Percentiles rank a stretch among this genome's conserved stretches.
phyloP scores from a whole-genome alignment of 352 stramenopile genomes.

The Phytophthora vignae region DNA sequence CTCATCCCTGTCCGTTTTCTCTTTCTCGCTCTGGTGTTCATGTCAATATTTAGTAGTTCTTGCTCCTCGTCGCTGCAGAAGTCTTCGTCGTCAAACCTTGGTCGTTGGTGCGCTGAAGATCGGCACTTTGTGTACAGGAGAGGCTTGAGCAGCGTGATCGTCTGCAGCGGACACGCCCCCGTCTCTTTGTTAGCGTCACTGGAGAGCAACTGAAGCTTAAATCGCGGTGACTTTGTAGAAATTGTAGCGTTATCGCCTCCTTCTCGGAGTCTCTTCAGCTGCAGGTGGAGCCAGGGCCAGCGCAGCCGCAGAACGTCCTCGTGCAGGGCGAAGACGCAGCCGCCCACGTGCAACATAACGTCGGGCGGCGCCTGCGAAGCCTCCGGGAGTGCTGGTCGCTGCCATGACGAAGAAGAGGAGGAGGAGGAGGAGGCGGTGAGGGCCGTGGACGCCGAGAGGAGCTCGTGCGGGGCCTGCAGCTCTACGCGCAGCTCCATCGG shows the following conservation, averaged over 20 bases:
- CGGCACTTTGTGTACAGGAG: constrained; percentile 28
- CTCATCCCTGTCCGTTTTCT: constrained; percentile 7
- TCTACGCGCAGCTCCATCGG: constrained; percentile 22
- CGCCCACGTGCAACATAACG: constrained; percentile 55
- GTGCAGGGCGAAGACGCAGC: constrained; percentile 59
- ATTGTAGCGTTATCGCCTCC: background rate
- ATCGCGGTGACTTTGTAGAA: constrained; percentile 1
- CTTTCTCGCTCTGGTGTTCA: constrained; percentile 4
- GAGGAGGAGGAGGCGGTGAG: background rate
- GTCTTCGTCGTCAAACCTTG: background rate
- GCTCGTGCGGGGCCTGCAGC: background rate
- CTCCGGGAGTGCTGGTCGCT: constrained; percentile 16
- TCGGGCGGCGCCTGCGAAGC: constrained; percentile 32
- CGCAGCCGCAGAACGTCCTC: constrained; percentile 36
- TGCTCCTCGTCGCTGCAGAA: constrained; percentile 9
- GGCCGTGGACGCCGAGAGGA: constrained; percentile 10
- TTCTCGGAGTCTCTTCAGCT: constrained; percentile 36
- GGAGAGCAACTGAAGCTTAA: constrained; percentile 17
- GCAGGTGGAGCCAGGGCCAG: constrained; percentile 40
- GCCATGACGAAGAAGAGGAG: background rate
- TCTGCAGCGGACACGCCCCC: constrained; percentile 25
- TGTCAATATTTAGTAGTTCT: background rate
- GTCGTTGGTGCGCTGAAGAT: constrained; percentile 13
- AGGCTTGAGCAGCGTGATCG: constrained; percentile 27
- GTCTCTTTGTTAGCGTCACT: background rate